Conservation (phyloP, 2,329 filamentous ascomycete species). For the Diaporthe sp. region DNA sequence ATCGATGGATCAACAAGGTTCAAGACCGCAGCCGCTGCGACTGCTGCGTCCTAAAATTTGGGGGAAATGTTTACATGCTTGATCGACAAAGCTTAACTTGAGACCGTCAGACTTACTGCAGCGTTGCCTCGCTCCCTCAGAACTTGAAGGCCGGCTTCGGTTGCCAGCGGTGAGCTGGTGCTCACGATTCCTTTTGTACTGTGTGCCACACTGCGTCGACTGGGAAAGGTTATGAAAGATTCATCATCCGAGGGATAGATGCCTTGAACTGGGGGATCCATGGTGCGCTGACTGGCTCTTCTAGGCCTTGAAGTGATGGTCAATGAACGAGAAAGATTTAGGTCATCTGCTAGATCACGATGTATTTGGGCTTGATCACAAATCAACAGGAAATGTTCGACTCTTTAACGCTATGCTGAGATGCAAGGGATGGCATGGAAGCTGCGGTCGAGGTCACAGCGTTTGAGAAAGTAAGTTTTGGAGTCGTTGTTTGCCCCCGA, state of each 20-base stretch:
- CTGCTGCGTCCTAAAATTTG: constrained; percentile 81
- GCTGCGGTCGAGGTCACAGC: too few relatives aligned
- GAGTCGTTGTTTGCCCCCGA: not conserved
- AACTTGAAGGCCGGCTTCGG: constrained; percentile 85
- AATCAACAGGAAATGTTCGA: too few relatives aligned
- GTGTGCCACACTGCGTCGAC: constrained; percentile 89
- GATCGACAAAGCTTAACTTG: not conserved
- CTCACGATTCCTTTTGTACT: constrained; percentile 91
- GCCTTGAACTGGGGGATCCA: not conserved
- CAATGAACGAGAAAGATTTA: not conserved
- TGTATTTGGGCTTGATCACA: too few relatives aligned
- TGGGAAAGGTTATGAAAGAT: constrained; percentile 59
- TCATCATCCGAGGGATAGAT: constrained; percentile 38
- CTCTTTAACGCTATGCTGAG: not conserved
- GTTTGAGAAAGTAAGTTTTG: not conserved
- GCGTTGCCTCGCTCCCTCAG: constrained; percentile 90
- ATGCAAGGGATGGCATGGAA: not conserved
- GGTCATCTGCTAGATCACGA: not conserved
- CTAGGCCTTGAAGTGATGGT: not conserved
- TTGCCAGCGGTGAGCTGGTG: constrained; percentile 88
- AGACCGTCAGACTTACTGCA: constrained; percentile 71
- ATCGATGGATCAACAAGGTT: constrained; percentile 92
- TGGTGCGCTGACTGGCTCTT: not conserved
- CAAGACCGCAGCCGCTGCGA: constrained; percentile 88
- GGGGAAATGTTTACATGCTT: constrained; percentile 36